Percentiles rank a stretch among this genome's conserved stretches.
Conservation (phyloP, 768 basidiomycete genomes). For the Naganishia randhawae region DNA sequence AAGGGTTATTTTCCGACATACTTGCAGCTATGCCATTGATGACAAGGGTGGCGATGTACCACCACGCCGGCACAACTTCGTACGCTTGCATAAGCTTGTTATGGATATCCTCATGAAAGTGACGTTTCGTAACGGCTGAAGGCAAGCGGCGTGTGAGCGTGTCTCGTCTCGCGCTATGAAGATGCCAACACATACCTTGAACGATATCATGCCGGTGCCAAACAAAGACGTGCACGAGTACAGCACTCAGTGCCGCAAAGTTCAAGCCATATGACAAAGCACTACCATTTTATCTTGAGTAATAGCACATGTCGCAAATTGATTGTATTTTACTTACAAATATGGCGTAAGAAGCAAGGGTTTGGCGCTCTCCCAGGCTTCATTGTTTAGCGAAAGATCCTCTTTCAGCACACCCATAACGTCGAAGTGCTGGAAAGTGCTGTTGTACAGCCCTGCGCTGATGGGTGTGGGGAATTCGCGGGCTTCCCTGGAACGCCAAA, state of each 20-base stretch:
- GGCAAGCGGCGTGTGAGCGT: conserved; percentile 3
- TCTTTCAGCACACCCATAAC: conserved; percentile 47
- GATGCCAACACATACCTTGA: conserved; percentile 33
- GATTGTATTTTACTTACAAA: conserved; percentile 38
- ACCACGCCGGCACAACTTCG: conserved; percentile 42
- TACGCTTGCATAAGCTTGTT: conserved; percentile 49
- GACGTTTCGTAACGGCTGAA: conserved; percentile 38
- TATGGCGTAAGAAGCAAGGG: conserved; percentile 50
- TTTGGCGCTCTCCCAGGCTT: conserved; percentile 44
- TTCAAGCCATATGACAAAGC: conserved; percentile 47
- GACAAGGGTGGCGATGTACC: conserved; percentile 43
- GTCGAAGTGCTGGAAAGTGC: conserved; percentile 48
- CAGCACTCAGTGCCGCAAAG: conserved; percentile 49
- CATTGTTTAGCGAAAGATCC: conserved; percentile 47
- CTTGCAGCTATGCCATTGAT: conserved; percentile 44
- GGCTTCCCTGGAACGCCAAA: conserved; percentile 37
- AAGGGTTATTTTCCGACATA: conserved; percentile 20
- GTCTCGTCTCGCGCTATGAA: neutral
- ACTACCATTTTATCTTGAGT: conserved; percentile 26
- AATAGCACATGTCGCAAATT: neutral
- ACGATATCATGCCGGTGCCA: conserved; percentile 49
- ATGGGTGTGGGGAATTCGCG: conserved; percentile 45
- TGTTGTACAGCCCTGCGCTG: conserved; percentile 46
- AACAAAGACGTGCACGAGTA: conserved; percentile 48
- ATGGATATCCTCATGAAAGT: conserved; percentile 43